Conservation (phyloP, 768 basidiomycete species). For the Cystobasidium onofrii region DNA sequence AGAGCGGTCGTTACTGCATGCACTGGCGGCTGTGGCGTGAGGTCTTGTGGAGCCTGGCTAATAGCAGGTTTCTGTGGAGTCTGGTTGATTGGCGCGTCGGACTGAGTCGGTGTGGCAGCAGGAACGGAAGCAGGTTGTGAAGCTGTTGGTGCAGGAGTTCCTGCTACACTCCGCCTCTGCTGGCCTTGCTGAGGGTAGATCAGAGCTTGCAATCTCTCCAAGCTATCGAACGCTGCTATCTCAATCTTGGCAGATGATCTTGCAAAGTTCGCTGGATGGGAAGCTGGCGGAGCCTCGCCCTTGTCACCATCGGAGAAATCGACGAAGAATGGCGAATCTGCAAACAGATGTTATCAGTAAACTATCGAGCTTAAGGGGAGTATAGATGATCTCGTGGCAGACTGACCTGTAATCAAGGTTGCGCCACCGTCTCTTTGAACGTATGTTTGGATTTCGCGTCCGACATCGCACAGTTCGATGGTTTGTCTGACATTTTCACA, state of each 20-base stretch:
- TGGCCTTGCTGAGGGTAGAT: conserved; percentile 12
- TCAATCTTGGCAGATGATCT: conserved; percentile 37
- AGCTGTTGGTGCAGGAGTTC: background rate
- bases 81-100: background rate
- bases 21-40: background rate
- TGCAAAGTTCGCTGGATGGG: conserved; percentile 37
- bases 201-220: conserved; percentile 14
- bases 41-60: background rate
- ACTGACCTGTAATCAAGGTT: conserved; percentile 59
- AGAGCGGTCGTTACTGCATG: background rate
- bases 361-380: too few species aligned
- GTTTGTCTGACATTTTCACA: conserved; percentile 81
- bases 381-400: too few species aligned
- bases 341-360: background rate
- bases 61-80: background rate
- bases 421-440: conserved; percentile 84
- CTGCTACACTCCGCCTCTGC: background rate
- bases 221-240: conserved; percentile 14
- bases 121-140: background rate
- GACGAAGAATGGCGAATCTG: conserved; percentile 73
- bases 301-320: conserved; percentile 54
- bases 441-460: conserved; percentile 79
- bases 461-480: conserved; percentile 79
- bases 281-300: conserved; percentile 43
- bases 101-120: background rate